These are phyloP conservation scores for Fusarium scirpi DNA, from an alignment of 2,329 filamentous ascomycete species.

Conservation along the genomic window DNA sequence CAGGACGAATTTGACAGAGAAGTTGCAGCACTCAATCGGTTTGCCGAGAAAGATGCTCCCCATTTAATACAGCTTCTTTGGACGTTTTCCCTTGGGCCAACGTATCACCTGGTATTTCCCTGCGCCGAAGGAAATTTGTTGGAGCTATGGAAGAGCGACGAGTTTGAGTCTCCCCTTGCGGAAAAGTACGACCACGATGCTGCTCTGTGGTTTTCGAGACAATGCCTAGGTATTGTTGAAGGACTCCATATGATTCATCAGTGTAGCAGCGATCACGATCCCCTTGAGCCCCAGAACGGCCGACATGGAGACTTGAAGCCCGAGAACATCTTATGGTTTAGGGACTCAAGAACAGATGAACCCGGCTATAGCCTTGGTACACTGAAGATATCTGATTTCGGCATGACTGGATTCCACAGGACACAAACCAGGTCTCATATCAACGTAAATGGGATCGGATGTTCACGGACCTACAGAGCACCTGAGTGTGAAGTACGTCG, in stretches of 20 bases:
- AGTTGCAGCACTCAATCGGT: too few relatives aligned
- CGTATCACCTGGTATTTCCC: too few relatives aligned
- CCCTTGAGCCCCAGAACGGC: background rate
- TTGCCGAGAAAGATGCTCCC: too few relatives aligned
- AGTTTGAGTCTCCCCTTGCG: background rate
- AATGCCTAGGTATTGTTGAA: conserved; percentile 8
- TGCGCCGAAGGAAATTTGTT: conserved; percentile 14
- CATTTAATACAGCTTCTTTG: too few relatives aligned
- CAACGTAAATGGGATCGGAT: background rate
- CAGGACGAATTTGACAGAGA: too few relatives aligned
- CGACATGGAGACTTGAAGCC: conserved; percentile 21
- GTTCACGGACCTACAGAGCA: background rate
- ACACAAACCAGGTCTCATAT: background rate
- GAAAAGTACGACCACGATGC: background rate
- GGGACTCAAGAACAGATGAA: too few relatives aligned
- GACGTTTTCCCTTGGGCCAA: too few relatives aligned
- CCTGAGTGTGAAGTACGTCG: background rate
- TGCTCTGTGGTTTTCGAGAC: background rate
- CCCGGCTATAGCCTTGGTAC: background rate
- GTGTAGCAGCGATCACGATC: background rate
- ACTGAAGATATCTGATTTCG: conserved; percentile 22
- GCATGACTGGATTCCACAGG: conserved; percentile 4
- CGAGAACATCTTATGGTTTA: conserved; percentile 25
- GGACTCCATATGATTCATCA: conserved; percentile 2
- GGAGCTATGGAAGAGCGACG: background rate